phyloP scores from a whole-genome alignment of 2,329 filamentous ascomycete species.

The Venturiaceae sp. region DNA sequence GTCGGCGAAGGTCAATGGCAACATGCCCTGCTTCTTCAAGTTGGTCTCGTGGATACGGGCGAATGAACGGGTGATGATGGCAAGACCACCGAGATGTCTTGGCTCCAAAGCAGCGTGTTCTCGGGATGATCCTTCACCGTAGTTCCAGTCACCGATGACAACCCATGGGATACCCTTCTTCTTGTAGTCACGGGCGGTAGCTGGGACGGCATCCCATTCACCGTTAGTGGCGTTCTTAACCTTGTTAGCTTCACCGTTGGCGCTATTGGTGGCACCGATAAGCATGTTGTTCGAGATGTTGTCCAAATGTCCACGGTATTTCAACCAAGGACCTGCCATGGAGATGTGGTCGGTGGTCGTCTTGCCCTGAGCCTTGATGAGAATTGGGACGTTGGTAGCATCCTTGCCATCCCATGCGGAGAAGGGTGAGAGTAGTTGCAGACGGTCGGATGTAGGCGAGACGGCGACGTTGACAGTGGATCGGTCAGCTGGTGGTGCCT shows the following conservation, averaged over 20 bases:
- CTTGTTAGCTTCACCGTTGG: constrained; percentile 96
- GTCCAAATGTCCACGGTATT: constrained; percentile 97
- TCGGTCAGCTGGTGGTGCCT: constrained; percentile 81
- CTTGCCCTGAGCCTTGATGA: constrained; percentile 96
- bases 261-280: constrained; percentile 92
- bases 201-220: constrained; percentile 80
- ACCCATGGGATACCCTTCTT: constrained; percentile 93
- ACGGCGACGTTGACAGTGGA: constrained; percentile 66
- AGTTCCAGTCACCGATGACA: constrained; percentile 99
- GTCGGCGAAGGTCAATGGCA: constrained; percentile 89
- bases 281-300: constrained; percentile 99
- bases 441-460: constrained; percentile 81
- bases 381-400: constrained; percentile 69
- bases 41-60: constrained; percentile 99
- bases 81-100: constrained; percentile 90
- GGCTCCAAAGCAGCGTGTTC: constrained; percentile 98
- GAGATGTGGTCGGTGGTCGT: constrained; percentile 97
- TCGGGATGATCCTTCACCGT: constrained; percentile 93
- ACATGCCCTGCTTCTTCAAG: constrained; percentile 99
- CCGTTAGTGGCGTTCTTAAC: constrained; percentile 82
- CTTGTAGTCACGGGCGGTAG: constrained; percentile 97
- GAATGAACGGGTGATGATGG: constrained; percentile 91
- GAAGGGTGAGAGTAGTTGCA: constrained; percentile 86
- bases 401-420: constrained; percentile 87
- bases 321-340: constrained; percentile 94